Base-by-base conservation (phyloP, 1,139 yeast genomes). In the Yamadazyma dushanensis region DNA sequence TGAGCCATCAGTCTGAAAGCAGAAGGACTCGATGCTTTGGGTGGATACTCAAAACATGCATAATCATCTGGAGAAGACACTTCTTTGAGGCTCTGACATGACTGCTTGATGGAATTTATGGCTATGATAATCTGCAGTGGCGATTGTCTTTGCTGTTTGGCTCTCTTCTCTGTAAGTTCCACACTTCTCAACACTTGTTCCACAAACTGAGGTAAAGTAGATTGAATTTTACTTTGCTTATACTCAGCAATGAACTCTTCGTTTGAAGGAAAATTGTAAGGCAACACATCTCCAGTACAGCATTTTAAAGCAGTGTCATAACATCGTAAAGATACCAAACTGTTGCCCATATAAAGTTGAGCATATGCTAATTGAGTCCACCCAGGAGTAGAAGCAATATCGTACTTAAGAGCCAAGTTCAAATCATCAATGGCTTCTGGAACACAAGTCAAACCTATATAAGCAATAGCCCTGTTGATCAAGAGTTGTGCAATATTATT, bases 291-390 rank as follows among this genome's bases (percentile, higher is more conserved):
- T 2, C 75, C 75, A 1, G 53, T 52, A 14, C 56, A 39, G 4
- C 64, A 47, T 32, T 54, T 52, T 21, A 70, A 48, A 1, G 73
- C 66, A 23, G 54, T 50, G 17, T 56, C 44, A 44, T 69, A 69
- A 41, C 70, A 61, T 36, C 53, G 49, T 27, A 70, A 50, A 1
- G 71, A 66, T 7, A 58, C 36, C 21, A 66, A 44, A 29, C 67
- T 59, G 26, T 53, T 49, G 2, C 75, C 75, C 66, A 68, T 61
- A 46, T 66, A 69, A 29, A 70, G 51, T 35, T 68, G 71, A 40
- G 73, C 69, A 49, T 67, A 70, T 4, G 71, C 75, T 39, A 70
- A 55, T 49, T 70, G 76, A 17, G 67, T 56, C 76, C 76, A 70
- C 3, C 72, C 75, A 2, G 75, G 66, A 1, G 68, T 59, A 42